phyloP scores from a whole-genome alignment of 176 grass and related monocot genomes.

The Oryza meridionalis region DNA sequence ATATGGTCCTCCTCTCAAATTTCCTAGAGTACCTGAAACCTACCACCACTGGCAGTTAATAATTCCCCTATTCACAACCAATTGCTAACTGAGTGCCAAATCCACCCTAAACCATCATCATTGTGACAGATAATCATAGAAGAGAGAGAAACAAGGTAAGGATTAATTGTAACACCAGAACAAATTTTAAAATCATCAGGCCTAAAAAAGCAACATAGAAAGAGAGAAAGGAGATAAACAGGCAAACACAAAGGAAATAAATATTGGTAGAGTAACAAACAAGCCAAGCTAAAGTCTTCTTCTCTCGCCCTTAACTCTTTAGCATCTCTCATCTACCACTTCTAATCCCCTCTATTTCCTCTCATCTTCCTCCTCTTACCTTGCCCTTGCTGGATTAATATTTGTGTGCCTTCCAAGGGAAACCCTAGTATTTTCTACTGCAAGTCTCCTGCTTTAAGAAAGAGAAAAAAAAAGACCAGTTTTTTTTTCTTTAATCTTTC shows the following conservation, averaged over 20 bases:
- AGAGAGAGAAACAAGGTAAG: slow-evolving; percentile 45
- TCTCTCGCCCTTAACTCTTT: background rate
- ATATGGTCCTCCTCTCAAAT: background rate
- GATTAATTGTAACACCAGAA: slow-evolving; percentile 23
- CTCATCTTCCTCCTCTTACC: background rate
- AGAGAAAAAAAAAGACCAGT: background rate
- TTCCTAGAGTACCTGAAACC: background rate
- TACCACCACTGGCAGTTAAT: slow-evolving; percentile 29
- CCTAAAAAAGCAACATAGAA: slow-evolving; percentile 11
- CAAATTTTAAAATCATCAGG: background rate
- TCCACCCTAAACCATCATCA: slow-evolving; percentile 16
- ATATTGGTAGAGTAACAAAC: slow-evolving; percentile 33
- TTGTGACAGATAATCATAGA: slow-evolving; percentile 47
- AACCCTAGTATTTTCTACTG: background rate
- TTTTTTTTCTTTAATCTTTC: background rate
- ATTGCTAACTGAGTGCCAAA: slow-evolving; percentile 23
- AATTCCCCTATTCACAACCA: slow-evolving; percentile 22
- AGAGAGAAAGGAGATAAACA: background rate
- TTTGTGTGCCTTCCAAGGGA: background rate
- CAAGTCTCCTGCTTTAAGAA: too few species aligned
- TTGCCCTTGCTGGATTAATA: background rate
- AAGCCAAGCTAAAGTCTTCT: slow-evolving; percentile 36
- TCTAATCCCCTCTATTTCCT: background rate
- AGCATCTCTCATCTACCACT: slow-evolving; percentile 15
- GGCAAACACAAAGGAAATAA: background rate